phyloP scores from a whole-genome alignment of 2,329 filamentous ascomycete genomes.

The Blastomyces silverae region DNA sequence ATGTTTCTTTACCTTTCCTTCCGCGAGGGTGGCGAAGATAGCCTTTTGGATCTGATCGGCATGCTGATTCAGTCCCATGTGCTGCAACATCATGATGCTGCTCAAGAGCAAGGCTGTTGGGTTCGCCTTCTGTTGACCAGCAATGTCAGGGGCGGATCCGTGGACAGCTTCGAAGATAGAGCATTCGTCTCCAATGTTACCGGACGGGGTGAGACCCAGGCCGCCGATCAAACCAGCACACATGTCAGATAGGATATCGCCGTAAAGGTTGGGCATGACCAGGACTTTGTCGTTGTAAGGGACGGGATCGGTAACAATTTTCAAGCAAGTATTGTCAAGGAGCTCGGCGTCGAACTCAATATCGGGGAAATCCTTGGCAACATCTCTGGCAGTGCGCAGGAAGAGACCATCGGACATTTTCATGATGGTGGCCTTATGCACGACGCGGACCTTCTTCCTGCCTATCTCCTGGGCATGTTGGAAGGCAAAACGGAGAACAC shows the following conservation, averaged over 20 bases:
- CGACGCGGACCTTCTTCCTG: conserved; percentile 92
- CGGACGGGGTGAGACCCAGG: conserved; percentile 91
- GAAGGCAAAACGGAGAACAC: conserved; percentile 95
- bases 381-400: conserved; percentile 74
- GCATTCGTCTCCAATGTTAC: conserved; percentile 98
- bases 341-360: conserved; percentile 98
- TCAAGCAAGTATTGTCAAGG: conserved; percentile 97
- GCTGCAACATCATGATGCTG: conserved; percentile 99
- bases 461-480: conserved; percentile 92
- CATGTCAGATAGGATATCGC: conserved; percentile 99
- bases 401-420: conserved; percentile 99
- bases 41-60: conserved; percentile 86
- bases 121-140: conserved; percentile 92
- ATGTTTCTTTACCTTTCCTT: conserved; percentile 66
- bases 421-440: conserved; percentile 99
- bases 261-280: conserved; percentile 96
- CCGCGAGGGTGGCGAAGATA: conserved; percentile 87
- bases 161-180: conserved; percentile 99
- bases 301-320: conserved; percentile 92
- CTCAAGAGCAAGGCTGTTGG: conserved; percentile 90
- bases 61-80: conserved; percentile 86
- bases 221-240: conserved; percentile 97
- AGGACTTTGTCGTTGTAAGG: conserved; percentile 99
- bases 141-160: conserved; percentile 93
- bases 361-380: conserved; percentile 90